Conservation (phyloP, 2,329 filamentous ascomycete genomes). For the Dichotomopilus funicola region DNA sequence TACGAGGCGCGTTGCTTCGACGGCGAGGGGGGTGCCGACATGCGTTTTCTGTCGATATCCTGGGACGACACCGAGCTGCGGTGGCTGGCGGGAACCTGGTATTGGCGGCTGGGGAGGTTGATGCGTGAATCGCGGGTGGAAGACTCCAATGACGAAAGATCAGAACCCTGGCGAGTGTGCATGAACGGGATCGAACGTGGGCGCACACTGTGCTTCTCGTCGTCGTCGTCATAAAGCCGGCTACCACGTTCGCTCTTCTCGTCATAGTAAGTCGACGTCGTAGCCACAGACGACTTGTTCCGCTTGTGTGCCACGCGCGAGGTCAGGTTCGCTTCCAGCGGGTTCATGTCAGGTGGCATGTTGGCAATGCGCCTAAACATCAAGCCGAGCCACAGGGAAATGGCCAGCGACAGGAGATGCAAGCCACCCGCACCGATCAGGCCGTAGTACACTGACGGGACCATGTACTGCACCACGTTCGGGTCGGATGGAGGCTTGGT, state of each 20-base stretch:
- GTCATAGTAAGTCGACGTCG: conserved; percentile 36
- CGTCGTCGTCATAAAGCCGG: conserved; percentile 38
- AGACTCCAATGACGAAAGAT: conserved; percentile 34
- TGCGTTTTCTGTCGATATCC: conserved; percentile 37
- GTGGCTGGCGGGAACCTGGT: conserved; percentile 42
- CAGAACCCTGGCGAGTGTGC: conserved; percentile 64
- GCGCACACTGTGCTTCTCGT: conserved; percentile 29
- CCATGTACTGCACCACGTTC: conserved; percentile 50
- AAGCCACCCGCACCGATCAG: conserved; percentile 58
- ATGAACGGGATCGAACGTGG: conserved; percentile 66
- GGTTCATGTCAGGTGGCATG: conserved; percentile 92
- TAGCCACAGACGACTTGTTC: conserved; percentile 55
- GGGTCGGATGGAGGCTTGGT: conserved; percentile 49
- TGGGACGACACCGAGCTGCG: conserved; percentile 39
- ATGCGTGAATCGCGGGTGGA: conserved; percentile 47
- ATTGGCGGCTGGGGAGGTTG: conserved; percentile 50
- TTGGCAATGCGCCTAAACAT: conserved; percentile 76
- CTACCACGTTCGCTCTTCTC: conserved; percentile 48
- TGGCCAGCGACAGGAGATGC: conserved; percentile 61
- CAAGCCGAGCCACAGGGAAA: conserved; percentile 69
- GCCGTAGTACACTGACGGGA: conserved; percentile 61
- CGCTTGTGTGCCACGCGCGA: conserved; percentile 65
- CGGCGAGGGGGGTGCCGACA: conserved; percentile 32
- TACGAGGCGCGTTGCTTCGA: conserved; percentile 39
- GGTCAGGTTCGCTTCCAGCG: conserved; percentile 78